Evolutionary conservation across 257 asterid genomes (phyloP).

Genomic region (Solanum chiquidenum): DNA sequence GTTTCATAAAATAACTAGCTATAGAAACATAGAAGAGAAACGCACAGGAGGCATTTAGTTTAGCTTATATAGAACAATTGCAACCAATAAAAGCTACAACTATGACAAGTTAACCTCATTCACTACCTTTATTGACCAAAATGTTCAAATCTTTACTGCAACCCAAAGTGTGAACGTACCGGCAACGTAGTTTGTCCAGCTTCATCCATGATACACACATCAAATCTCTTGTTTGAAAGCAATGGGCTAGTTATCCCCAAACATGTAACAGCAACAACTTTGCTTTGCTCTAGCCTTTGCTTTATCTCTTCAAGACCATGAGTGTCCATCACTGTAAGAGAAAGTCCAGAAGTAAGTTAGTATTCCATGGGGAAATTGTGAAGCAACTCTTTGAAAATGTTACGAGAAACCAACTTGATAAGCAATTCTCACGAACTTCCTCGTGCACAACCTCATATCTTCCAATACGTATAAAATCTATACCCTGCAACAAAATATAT

Average conservation of each 20-base stretch:
- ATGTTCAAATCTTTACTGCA: background rate
- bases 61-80: background rate
- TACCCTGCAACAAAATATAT: constrained; percentile 39
- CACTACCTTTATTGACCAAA: background rate
- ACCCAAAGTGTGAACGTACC: constrained; percentile 23
- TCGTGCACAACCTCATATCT: constrained; percentile 80
- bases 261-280: constrained; percentile 90
- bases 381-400: background rate
- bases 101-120: background rate
- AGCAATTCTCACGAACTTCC: constrained; percentile 67
- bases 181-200: constrained; percentile 98
- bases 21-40: background rate
- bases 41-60: background rate
- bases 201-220: constrained; percentile 97
- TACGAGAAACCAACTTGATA: constrained; percentile 44
- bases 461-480: constrained; percentile 87
- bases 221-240: constrained; percentile 77
- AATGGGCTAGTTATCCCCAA: constrained; percentile 87
- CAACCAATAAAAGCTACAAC: background rate
- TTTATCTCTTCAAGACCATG: constrained; percentile 48
- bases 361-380: background rate
- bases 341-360: constrained; percentile 7
- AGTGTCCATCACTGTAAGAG: constrained; percentile 45
- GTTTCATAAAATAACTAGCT: background rate
- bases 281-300: constrained; percentile 52